Evolutionary conservation across 192 early-diverging fungal genomes (phyloP).

Genomic region (Kappamyces sp.): DNA sequence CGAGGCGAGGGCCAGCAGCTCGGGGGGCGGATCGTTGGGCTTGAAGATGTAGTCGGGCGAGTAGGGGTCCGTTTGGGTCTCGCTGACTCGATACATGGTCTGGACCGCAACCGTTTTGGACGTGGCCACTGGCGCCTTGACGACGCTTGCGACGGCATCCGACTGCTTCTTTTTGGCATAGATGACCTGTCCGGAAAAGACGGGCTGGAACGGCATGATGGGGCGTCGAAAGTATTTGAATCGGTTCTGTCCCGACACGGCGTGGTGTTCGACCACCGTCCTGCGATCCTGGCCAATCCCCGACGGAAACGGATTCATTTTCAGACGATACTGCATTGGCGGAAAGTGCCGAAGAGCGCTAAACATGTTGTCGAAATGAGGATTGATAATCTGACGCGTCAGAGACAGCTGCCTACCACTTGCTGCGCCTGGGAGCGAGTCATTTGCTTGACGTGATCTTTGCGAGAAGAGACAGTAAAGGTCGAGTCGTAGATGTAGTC

Average conservation of each 20-base stretch:
- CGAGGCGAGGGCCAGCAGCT: constrained; percentile 52
- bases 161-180: constrained; percentile 35
- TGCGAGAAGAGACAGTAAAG: constrained; percentile 47
- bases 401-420: constrained; percentile 29
- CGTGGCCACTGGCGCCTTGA: constrained; percentile 8
- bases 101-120: constrained; percentile 33
- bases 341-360: constrained; percentile 42
- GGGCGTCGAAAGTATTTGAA: constrained; percentile 59
- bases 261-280: constrained; percentile 17
- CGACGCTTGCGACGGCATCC: background rate
- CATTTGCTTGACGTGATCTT: constrained; percentile 47
- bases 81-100: constrained; percentile 54
- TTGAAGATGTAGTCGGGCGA: constrained; percentile 50
- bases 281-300: constrained; percentile 42
- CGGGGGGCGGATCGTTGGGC: constrained; percentile 36
- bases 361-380: constrained; percentile 54
- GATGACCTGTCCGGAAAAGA: constrained; percentile 47
- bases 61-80: constrained; percentile 60
- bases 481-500: constrained; percentile 56
- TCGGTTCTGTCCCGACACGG: constrained; percentile 44
- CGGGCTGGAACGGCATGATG: constrained; percentile 52
- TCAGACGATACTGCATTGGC: constrained; percentile 25
- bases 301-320: constrained; percentile 24
- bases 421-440: constrained; percentile 36
- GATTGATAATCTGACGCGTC: constrained; percentile 40